Conservation (phyloP, 495 filamentous ascomycete genomes). For the Annulohypoxylon nitens region DNA sequence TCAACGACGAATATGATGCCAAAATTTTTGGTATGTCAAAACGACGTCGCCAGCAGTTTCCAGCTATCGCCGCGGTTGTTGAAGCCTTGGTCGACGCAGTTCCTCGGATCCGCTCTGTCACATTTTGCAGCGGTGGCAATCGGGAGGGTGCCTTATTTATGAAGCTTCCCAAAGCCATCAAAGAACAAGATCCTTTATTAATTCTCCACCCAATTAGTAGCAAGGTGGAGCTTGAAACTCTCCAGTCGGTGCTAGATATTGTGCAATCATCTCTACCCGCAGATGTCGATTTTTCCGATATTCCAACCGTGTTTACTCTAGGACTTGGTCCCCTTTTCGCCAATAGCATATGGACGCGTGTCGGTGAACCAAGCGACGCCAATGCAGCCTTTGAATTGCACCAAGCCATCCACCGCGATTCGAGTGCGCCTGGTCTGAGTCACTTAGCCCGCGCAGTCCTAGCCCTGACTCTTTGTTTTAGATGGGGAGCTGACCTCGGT, state of each 20-base stretch:
- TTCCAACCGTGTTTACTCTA: conserved; percentile 57
- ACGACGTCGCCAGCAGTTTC: conserved; percentile 82
- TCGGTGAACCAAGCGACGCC: conserved; percentile 58
- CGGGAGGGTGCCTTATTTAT: conserved; percentile 84
- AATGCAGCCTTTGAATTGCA: conserved; percentile 78
- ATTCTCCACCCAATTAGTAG: conserved; percentile 60
- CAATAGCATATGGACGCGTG: conserved; percentile 60
- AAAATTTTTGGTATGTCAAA: conserved; percentile 87
- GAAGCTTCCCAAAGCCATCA: conserved; percentile 68
- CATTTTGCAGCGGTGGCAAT: conserved; percentile 88
- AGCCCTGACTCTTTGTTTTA: conserved; percentile 78
- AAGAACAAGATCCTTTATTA: conserved; percentile 74
- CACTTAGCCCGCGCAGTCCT: conserved; percentile 79
- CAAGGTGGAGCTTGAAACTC: conserved; percentile 53
- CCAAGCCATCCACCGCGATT: conserved; percentile 74
- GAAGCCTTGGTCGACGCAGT: conserved; percentile 76
- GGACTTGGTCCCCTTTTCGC: conserved; percentile 59
- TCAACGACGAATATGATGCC: conserved; percentile 65
- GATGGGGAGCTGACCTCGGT: conserved; percentile 77
- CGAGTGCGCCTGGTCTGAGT: conserved; percentile 78
- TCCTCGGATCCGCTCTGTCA: conserved; percentile 76
- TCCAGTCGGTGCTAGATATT: conserved; percentile 62
- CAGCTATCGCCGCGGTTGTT: conserved; percentile 84
- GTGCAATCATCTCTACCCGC: conserved; percentile 68
- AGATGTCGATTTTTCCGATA: conserved; percentile 62